Conservation (phyloP, 352 stramenopile genomes). For the Globisporangium emineosum region DNA sequence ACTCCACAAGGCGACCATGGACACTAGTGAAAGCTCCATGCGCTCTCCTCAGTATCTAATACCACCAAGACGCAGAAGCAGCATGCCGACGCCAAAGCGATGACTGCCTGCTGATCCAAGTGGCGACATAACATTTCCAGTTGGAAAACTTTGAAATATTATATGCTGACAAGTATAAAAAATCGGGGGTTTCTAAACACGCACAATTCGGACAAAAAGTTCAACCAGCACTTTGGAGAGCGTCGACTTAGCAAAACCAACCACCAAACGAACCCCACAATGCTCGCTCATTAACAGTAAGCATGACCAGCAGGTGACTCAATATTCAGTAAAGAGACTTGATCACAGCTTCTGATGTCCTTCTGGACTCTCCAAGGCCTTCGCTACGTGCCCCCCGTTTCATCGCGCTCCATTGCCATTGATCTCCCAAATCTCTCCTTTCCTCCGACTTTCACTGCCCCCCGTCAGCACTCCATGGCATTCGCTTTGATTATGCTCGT, state of each 20-base stretch:
- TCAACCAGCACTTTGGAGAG: not conserved
- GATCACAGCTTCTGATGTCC: not conserved
- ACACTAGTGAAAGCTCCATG: no score
- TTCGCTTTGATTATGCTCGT: not conserved
- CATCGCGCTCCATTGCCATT: not conserved
- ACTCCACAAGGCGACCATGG: no score
- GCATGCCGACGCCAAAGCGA: no score
- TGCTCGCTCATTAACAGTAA: no score
- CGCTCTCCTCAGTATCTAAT: no score
- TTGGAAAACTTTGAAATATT: not conserved
- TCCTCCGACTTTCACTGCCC: not conserved
- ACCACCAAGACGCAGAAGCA: no score
- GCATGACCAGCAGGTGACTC: no score
- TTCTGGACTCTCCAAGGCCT: not conserved
- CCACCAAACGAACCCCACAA: no score
- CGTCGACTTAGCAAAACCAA: constrained; percentile 1
- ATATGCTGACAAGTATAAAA: not conserved
- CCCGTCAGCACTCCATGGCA: not conserved
- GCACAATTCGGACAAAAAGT: not conserved
- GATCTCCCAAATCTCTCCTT: not conserved
- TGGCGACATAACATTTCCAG: no score
- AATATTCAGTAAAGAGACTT: not conserved
- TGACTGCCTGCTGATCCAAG: no score
- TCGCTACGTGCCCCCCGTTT: not conserved
- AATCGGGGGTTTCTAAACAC: not conserved